Evolutionary conservation across 805 yeast species (phyloP), one percentile per base, ranked within the genome.

Genomic region (Saccharomycopsis capsularis): DNA sequence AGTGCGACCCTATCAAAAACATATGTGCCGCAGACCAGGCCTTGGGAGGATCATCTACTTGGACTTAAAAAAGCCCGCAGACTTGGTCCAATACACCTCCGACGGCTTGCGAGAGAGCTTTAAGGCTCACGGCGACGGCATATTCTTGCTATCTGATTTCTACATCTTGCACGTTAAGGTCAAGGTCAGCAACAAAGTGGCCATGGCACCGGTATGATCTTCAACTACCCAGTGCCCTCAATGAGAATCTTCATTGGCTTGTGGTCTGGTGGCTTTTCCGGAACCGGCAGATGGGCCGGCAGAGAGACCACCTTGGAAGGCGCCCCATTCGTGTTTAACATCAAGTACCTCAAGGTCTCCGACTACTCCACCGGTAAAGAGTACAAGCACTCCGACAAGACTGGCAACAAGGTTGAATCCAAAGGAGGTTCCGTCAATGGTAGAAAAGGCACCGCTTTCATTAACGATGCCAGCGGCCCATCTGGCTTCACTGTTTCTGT

Each of bases 191-290:
- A 60, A 79, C 47, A 69, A 77, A 60, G 76, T 82, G 6, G 82
- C 86, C 7, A 60, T 68, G 89, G 89, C 15, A 65, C 64, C 4
- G 90, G 89, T 43, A 68, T 83, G 23, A 72, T 82, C n/a, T 78
- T 87, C 0, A 75, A 83, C 5, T 90, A 76, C 64, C 97, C 97
- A 42, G 95, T 87, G 66, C 70, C 88, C 18, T 97, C 97, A 34
- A 86, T 89, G 90, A 73, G 68, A 55, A 62, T 84, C 11, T 73
- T 68, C 60, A 68, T 78, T 53, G 91, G 93, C 54, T 66, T 80
- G 34, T 84, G 93, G 91, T 88, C 90, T 3, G 91, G 90, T 58
- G 93, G 93, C 63, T 89, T 83, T 63, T 68, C 85, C 24, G 91
- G 90, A 44, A 82, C 90, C 1, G 82, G 84, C 50, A 77, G 76